phyloP scores from a whole-genome alignment of 1,284 basidiomycete species.

The Mycosarcoma maydis region DNA sequence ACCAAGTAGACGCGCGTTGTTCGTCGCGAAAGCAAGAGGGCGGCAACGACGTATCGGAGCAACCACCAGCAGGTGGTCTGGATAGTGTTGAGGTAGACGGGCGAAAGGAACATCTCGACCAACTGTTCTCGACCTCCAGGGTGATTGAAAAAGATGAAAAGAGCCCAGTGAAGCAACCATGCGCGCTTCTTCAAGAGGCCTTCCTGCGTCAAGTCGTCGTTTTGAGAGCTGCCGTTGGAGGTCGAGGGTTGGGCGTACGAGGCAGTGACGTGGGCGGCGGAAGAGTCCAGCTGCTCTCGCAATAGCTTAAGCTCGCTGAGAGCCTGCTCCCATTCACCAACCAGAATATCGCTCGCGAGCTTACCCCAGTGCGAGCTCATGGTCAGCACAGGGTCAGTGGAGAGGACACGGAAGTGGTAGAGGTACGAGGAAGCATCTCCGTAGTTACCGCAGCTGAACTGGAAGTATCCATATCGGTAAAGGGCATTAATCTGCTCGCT shows the following conservation, averaged over 20 bases:
- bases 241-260: constrained; percentile 44
- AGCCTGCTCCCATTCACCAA: constrained; percentile 92
- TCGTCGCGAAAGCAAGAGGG: constrained; percentile 89
- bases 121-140: constrained; percentile 89
- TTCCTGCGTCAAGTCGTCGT: constrained; percentile 68
- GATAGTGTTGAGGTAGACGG: constrained; percentile 96
- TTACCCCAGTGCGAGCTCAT: constrained; percentile 98
- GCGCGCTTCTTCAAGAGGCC: constrained; percentile 88
- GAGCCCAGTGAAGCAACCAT: constrained; percentile 96
- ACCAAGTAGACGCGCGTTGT: constrained; percentile 61
- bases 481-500: constrained; percentile 93
- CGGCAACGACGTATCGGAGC: constrained; percentile 90
- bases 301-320: constrained; percentile 92
- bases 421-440: constrained; percentile 94
- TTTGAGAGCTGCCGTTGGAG: constrained; percentile 29
- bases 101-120: constrained; percentile 93
- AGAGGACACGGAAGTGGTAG: constrained; percentile 97
- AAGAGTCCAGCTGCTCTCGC: constrained; percentile 84
- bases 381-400: constrained; percentile 88
- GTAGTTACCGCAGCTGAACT: constrained; percentile 97
- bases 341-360: constrained; percentile 93
- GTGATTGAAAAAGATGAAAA: constrained; percentile 99
- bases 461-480: constrained; percentile 98
- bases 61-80: constrained; percentile 96
- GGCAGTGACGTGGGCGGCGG: constrained; percentile 41